phyloP scores from a whole-genome alignment of 257 asterid genomes.

The Ilex aquifolium region DNA sequence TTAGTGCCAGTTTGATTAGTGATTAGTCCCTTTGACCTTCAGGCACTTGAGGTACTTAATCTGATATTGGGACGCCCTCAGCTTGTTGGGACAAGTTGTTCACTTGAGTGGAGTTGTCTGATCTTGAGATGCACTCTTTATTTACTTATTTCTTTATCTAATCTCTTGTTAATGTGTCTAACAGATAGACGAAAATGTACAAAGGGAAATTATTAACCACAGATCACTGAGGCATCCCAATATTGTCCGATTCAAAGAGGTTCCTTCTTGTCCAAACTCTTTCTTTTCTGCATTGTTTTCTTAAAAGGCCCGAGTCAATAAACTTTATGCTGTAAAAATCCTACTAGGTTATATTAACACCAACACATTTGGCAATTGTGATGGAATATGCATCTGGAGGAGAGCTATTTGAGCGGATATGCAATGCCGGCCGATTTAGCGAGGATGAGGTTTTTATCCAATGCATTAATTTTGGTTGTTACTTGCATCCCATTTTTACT shows the following conservation, averaged over 20 bases:
- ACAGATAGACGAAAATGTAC: constrained; percentile 93
- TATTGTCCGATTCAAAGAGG: constrained; percentile 89
- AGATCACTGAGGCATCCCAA: constrained; percentile 92
- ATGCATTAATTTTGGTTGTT: constrained; percentile 1
- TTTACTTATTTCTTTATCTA: neutral
- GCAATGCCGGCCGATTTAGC: constrained; percentile 97
- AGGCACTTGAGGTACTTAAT: too few relatives aligned
- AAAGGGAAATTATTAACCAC: constrained; percentile 89
- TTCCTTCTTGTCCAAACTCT: constrained; percentile 9
- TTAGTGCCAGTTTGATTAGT: too few relatives aligned
- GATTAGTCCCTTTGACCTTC: too few relatives aligned
- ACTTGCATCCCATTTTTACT: constrained; percentile 1
- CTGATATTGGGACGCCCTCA: too few relatives aligned
- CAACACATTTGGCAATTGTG: constrained; percentile 95
- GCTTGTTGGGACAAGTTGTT: neutral
- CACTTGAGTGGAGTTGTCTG: neutral
- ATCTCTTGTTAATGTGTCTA: neutral
- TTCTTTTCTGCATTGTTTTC: neutral
- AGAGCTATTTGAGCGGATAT: constrained; percentile 87
- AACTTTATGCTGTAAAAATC: neutral
- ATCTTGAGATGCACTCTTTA: neutral
- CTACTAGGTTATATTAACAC: constrained; percentile 73
- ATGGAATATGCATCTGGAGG: constrained; percentile 99
- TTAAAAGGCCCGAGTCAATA: neutral
- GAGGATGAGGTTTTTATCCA: constrained; percentile 77